Evolutionary conservation across 2,329 filamentous ascomycete genomes (phyloP).

Genomic region (Kalaharituber pfeilii): DNA sequence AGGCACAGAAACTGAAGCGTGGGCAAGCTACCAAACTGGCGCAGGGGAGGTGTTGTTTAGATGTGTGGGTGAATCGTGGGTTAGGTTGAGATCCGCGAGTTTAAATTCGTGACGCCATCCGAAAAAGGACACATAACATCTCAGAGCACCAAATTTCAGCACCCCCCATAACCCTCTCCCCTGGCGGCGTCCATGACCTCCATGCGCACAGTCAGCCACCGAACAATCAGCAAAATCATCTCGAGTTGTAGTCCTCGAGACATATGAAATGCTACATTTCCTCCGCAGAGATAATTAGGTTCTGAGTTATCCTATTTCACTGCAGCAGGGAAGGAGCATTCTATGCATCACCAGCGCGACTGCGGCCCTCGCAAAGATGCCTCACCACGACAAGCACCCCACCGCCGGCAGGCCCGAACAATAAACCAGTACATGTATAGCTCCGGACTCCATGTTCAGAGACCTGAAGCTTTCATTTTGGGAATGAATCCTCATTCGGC

Average conservation of each 20-base stretch:
- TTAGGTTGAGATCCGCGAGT: neutral
- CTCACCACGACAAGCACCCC: neutral
- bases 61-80: neutral
- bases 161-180: neutral
- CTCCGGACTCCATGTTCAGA: neutral
- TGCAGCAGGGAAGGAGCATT: neutral
- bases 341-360: neutral
- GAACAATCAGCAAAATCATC: neutral
- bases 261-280: neutral
- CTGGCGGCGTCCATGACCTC: neutral
- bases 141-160: neutral
- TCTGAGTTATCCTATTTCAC: neutral
- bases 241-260: neutral
- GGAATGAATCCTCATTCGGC: no score
- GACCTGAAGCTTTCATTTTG: neutral
- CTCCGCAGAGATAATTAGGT: neutral
- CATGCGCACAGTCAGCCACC: neutral
- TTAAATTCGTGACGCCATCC: neutral
- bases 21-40: neutral
- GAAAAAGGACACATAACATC: constrained; percentile 1
- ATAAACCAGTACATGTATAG: constrained; percentile 1
- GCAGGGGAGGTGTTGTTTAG: neutral
- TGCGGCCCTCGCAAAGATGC: neutral
- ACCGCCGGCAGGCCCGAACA: constrained; percentile 8
- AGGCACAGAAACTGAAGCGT: neutral